Evolutionary conservation across 352 stramenopile species (phyloP), one percentile per base, ranked within the genome.

Genomic region (Elongisporangium senticosum): DNA sequence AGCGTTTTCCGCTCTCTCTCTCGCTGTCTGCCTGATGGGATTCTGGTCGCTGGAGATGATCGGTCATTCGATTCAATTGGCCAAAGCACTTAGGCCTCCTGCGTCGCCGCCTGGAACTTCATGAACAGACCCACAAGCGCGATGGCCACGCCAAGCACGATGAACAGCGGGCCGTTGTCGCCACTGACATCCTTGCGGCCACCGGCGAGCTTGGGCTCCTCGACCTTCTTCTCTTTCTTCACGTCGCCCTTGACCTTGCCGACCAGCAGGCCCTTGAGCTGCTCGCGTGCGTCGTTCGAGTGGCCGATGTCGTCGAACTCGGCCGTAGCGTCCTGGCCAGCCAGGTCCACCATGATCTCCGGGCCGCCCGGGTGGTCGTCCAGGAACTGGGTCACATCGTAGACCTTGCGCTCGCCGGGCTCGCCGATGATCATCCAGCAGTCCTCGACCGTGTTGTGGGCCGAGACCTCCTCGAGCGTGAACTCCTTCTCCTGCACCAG

Each of bases 291-390:
- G 63, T 98, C 95, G 53, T 97, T 97, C 47, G 96, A 99, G 81
- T 99, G 97, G 20, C 96, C 97, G 68, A 99, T 98, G 68, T 99
- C 96, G 68, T 99, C 80, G 65, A 98, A 98, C 60, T 95, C 91
- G 54, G 93, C 90, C 3, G 87, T 96, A 19, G 88, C 92, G 73
- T 98, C 93, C 67, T 93, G 77, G 51, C 94, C 95, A 22, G 90
- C 92, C 60, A 98, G 79, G 63, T 98, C 96, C 53, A 99, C 74
- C 69, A 99, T 91, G 59, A 99, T 97, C 79, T 99, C 96, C 8
- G 96, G 90, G 55, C 97, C 97, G 70, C 97, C 97, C n/a, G 97
- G 97, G 78, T 99, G 97, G 73, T 99, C 96, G 67, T 99, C 95
- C 54, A 99, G 79, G 80, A 99, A 99, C 55, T 86, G 85, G 20